Base-by-base conservation (phyloP, 495 filamentous ascomycete genomes). In the Patellaria atrata region DNA sequence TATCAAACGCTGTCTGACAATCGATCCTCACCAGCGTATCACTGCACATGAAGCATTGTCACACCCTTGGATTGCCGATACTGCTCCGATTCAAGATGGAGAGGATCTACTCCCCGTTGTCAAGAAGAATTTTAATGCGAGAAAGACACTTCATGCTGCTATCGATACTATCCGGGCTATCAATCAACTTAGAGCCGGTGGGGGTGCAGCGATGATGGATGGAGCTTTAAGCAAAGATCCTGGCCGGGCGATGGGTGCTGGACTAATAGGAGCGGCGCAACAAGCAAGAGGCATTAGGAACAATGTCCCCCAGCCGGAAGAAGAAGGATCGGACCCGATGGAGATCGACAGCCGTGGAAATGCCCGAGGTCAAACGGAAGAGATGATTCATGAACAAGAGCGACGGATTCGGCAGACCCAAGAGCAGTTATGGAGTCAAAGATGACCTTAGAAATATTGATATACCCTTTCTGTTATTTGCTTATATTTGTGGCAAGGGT, bases 91-190 rank as follows among this genome's bases (percentile, higher is more conserved):
- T 23, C 45, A 58, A 13, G 56, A 58, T 9, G 57, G 53, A 16
- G 65, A 70, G 33, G 89, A 97, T 61, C 63, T 97, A 34, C 63
- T 96, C 40, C 89, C 89, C 1, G 80, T 76, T 2, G 81, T 97
- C 43, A 91, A 91, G 71, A 94, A 94, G 75, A 97, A 97, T 61
- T 97, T 97, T 67, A 97, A 97, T 47, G 89, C 89, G 5, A 67
- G 87, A 19, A 67, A 85, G 38, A 96, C 87, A 6, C 65, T 97
- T 33, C 89, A 96, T 58, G 85, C 86, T 9, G 89, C 89, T 18
- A 96, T 97, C 55, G 89, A 97, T 56, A 94, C 91, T 0, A 85
- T 97, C 28, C 70, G 91, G n/a, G 89, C 89, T 0, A 94, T 97
- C 53, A 94, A 94, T 54, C 94, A 97, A 61, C 58, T 97, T 27